Base-by-base conservation (phyloP, 1,284 basidiomycete genomes). In the Porodaedalea pini region DNA sequence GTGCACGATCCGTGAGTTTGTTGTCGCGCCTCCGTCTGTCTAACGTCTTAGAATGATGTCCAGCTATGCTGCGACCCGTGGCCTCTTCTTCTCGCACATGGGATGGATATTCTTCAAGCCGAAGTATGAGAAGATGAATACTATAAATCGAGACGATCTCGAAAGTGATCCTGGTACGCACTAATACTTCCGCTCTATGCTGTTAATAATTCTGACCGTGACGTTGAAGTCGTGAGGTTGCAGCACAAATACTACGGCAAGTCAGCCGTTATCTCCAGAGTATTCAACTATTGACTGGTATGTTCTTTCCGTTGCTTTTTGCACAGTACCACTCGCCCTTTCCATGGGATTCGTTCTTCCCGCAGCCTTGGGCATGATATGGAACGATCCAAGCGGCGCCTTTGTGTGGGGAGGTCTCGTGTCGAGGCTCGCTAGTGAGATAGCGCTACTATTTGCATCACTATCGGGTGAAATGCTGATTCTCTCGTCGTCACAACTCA, bases 21-120 rank as follows among this genome's bases (percentile, higher is more conserved):
- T 10, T 49, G 48, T 51, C 25, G 19, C 17, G 7, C 52, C 44
- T 43, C 17, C 29, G 17, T 37, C 11, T 21, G 15, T 17, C 32
- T 29, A 32, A n/a, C 50, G 17, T 51, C 56, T 19, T 23, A 50
- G 6, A 29, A 27, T 19, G 32, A 29, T 23, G 13, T 32, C 4
- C 52, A 86, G 84, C 5, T 92, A 92, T 66, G 77, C 86, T 4
- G 89, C 88, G 0, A 88, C 86, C 0, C 76, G 79, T 40, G 89
- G 90, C 0, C 70, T 92, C 0, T 75, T 87, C 54, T 90, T 82
- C 67, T 85, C 88, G 3, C 90, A 92, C 63, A 81, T 90, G 74
- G 90, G 90, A 7, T 92, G 90, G 89, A 91, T 92, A 65, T 92
- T 92, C 68, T 85, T 77, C 72, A 89, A 90, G 66, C 82, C 86